Base-by-base conservation (phyloP, 2,329 filamentous ascomycete genomes). In the Didymella pomorum region DNA sequence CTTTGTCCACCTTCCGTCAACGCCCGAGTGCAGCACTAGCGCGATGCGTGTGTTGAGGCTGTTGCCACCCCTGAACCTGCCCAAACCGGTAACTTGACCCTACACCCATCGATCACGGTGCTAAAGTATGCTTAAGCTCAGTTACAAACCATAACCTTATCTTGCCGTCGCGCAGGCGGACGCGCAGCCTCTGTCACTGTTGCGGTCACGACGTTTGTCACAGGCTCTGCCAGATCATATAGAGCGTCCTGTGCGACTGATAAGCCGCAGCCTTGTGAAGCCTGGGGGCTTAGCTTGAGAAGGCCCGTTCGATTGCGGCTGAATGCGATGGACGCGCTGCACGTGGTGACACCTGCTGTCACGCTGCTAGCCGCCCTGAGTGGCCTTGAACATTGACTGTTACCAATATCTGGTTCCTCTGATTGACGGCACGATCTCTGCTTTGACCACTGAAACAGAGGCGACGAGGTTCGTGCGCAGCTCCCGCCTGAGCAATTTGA, bases 101-200 rank as follows among this genome's bases (percentile, higher is more conserved):
- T 7, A 20, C 10, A 37, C 8, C 26, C 48, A 43, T 58, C 50
- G 56, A 58, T 58, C 56, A 25, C 49, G 14, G 56, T 41, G 20
- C 55, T 49, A 58, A 53, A 52, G 50, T 53, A 58, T 58, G 56
- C 56, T 58, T 58, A 58, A 58, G 50, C 35, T 25, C 44, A 47
- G 43, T 58, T 58, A 58, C 55, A 52, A 58, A 58, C 48, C 23
- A 26, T 52, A 52, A 58, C 43, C 55, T 58, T 58, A 58, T 58
- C 55, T 58, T 26, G 55, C 55, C 49, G 53, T 50, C 53, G 52
- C 52, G 35, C 45, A 42, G 39, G 29, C 11, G 16, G 8, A 4
- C 11, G 18, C 44, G 44, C 28, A 11, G 9, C 26, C 18, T 21
- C 12, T 33, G 14, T 18, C 25, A 14, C 37, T 25, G 25, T 18